A percentile compares a stretch with the other conserved stretches of the same genome.
phyloP scores from a whole-genome alignment of 129 eudicot species.

The Saposhnikovia divaricata region DNA sequence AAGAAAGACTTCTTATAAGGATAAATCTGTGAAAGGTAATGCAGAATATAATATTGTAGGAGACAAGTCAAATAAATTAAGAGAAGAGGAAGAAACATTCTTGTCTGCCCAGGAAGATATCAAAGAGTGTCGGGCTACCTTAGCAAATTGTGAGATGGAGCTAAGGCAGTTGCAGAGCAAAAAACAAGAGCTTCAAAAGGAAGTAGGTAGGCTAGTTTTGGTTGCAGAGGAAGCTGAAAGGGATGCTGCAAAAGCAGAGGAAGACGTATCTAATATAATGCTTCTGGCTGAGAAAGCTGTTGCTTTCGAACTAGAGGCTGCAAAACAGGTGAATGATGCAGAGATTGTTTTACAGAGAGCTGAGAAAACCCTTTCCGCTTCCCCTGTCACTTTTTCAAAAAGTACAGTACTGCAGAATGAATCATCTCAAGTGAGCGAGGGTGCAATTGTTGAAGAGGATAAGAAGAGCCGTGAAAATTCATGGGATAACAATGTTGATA shows the following conservation, averaged over 20 bases:
- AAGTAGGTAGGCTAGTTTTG: slow-evolving; percentile 57
- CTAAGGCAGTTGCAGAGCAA: slow-evolving; percentile 54
- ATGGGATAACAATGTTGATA: slow-evolving; percentile 28
- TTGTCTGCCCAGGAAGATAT: slow-evolving; percentile 68
- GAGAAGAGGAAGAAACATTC: slow-evolving; percentile 50
- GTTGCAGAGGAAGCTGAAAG: slow-evolving; percentile 66
- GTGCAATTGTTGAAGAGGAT: slow-evolving; percentile 32
- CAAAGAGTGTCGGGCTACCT: slow-evolving; percentile 43
- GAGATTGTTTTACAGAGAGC: slow-evolving; percentile 71
- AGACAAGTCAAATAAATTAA: slow-evolving; percentile 24
- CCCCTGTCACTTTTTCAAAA: slow-evolving; percentile 38
- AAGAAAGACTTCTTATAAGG: slow-evolving; percentile 28
- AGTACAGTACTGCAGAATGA: slow-evolving; percentile 23
- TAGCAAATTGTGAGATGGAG: slow-evolving; percentile 57
- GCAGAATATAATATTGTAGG: slow-evolving; percentile 30
- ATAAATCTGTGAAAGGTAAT: slow-evolving; percentile 25
- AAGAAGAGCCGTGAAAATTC: slow-evolving; percentile 23
- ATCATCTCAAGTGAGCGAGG: slow-evolving; percentile 28
- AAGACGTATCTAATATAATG: slow-evolving; percentile 90
- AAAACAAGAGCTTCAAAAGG: slow-evolving; percentile 77
- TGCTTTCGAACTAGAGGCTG: slow-evolving; percentile 86
- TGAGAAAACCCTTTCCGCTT: slow-evolving; percentile 45
- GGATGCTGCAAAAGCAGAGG: slow-evolving; percentile 81
- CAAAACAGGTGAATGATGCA: slow-evolving; percentile 84
- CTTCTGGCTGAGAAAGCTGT: slow-evolving; percentile 96